Conservation (phyloP, 2,329 filamentous ascomycete species). For the Zymoseptoria pseudotritici region DNA sequence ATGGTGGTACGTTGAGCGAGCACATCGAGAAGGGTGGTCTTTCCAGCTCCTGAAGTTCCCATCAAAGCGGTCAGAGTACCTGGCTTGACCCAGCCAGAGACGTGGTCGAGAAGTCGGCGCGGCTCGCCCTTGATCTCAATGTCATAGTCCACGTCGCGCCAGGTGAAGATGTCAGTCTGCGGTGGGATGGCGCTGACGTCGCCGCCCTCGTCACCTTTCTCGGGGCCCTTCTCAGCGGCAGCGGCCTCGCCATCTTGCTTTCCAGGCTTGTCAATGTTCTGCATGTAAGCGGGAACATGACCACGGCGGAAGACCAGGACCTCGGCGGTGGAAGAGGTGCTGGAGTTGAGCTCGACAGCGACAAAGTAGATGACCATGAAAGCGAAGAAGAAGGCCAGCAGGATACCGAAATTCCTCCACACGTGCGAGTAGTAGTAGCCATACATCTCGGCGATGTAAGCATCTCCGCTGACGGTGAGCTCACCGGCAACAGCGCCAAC, state of each 20-base stretch:
- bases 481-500: conserved; percentile 35
- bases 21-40: conserved; percentile 52
- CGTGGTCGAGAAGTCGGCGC: conserved; percentile 47
- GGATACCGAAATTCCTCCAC: conserved; percentile 58
- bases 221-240: conserved; percentile 22
- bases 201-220: conserved; percentile 21
- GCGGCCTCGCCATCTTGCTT: conserved; percentile 31
- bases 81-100: conserved; percentile 50
- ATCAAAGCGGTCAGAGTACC: conserved; percentile 29
- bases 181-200: conserved; percentile 34
- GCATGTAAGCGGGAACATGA: conserved; percentile 36
- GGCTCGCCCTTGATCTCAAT: conserved; percentile 45
- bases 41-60: conserved; percentile 44
- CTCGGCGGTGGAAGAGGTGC: conserved; percentile 57
- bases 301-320: conserved; percentile 55
- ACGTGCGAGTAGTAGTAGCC: conserved; percentile 36
- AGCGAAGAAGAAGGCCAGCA: conserved; percentile 55
- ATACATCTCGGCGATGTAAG: conserved; percentile 29
- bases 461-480: conserved; percentile 33
- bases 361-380: conserved; percentile 59
- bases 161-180: conserved; percentile 41
- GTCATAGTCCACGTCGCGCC: conserved; percentile 50
- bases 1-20: conserved; percentile 52
- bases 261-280: conserved; percentile 24
- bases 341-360: conserved; percentile 58